Evolutionary conservation across 176 grass and related monocot species (phyloP).

Genomic region (Raddia guianensis): DNA sequence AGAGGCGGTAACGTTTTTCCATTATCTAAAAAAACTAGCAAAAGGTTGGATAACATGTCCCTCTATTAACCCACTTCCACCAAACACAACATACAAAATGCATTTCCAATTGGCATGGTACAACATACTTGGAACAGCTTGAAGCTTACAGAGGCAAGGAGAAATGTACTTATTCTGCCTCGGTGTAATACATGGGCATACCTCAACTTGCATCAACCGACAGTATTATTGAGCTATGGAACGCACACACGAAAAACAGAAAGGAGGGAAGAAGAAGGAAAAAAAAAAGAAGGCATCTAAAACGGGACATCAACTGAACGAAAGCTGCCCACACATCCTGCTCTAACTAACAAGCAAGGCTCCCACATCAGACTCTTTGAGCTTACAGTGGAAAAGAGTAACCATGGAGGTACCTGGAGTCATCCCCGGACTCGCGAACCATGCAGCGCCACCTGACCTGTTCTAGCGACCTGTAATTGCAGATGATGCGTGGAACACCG

Average conservation of each 20-base stretch:
- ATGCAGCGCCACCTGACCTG: conserved; percentile 77
- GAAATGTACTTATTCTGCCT: conserved; percentile 25
- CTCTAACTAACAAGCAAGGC: conserved; percentile 13
- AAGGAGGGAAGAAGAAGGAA: too few species aligned
- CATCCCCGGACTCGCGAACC: conserved; percentile 74
- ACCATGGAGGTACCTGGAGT: conserved; percentile 76
- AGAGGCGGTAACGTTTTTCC: too few species aligned
- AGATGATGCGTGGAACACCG: not conserved
- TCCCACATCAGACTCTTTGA: not conserved
- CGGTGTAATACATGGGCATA: conserved; percentile 18
- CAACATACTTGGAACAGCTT: not conserved
- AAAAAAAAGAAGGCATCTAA: not conserved
- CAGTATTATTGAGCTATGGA: not conserved
- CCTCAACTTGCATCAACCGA: not conserved
- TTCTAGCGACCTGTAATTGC: conserved; percentile 70
- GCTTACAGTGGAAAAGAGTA: conserved; percentile 62
- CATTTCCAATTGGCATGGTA: too few species aligned
- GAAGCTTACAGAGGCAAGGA: not conserved
- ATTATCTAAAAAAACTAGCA: too few species aligned
- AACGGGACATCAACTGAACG: not conserved
- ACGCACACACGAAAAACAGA: not conserved
- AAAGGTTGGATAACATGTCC: too few species aligned
- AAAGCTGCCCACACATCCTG: conserved; percentile 25
- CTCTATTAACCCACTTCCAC: too few species aligned
- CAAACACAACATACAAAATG: too few species aligned